A percentile compares a stretch with the other conserved stretches of the same genome.
Evolutionary conservation across 768 basidiomycete genomes (phyloP).

Genomic region (Dendrothele bispora): DNA sequence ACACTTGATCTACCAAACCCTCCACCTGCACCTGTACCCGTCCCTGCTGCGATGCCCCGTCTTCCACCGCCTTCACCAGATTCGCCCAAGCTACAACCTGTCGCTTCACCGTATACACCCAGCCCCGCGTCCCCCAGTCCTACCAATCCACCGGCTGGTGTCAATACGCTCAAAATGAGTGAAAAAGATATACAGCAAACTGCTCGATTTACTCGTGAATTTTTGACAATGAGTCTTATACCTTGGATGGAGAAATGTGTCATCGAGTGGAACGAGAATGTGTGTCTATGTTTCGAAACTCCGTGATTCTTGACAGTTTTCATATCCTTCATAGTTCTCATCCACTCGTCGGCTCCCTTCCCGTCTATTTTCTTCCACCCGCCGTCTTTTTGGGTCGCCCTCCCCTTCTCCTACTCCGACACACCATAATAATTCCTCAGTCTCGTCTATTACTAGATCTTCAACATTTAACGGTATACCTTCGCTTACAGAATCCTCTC

Average conservation of each 20-base stretch:
- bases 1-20: conserved; percentile 59
- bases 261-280: conserved; percentile 90
- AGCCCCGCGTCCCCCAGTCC: conserved; percentile 23
- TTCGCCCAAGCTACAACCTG: conserved; percentile 12
- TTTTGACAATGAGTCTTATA: conserved; percentile 83
- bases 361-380: conserved; percentile 83
- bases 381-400: conserved; percentile 75
- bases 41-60: conserved; percentile 65
- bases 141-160: conserved; percentile 11
- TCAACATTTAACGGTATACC: conserved; percentile 32
- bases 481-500: conserved; percentile 24
- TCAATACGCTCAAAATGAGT: conserved; percentile 53
- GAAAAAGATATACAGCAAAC: conserved; percentile 76
- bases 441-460: conserved; percentile 36
- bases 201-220: conserved; percentile 81
- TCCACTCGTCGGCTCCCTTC: conserved; percentile 80
- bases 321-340: conserved; percentile 49
- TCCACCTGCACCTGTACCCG: conserved; percentile 64
- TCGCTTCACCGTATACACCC: conserved; percentile 19
- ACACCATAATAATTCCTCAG: conserved; percentile 38
- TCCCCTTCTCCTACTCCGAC: conserved; percentile 43
- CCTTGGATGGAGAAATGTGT: conserved; percentile 98
- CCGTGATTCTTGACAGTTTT: conserved; percentile 1
- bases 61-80: conserved; percentile 49
- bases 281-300: conserved; percentile 26